Base-by-base conservation (phyloP, 2,329 filamentous ascomycete genomes). In the Monascus ruber region DNA sequence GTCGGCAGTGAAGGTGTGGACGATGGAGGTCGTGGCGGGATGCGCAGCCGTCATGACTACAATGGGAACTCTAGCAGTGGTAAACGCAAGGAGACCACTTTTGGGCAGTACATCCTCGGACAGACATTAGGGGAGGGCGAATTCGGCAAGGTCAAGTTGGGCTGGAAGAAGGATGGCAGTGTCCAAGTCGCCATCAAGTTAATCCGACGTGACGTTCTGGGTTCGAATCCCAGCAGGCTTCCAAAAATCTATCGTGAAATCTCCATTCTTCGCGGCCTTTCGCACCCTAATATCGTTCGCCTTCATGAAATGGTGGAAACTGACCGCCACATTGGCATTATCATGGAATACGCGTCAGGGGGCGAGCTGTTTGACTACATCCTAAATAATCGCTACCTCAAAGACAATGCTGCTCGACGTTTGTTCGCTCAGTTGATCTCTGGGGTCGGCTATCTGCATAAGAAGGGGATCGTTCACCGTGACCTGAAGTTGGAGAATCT, bases 291-390 rank as follows among this genome's bases (percentile, higher is more conserved):
- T 60, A 98, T 98, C 59, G 91, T 98, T 38, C 81, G 85, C 44
- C 71, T 98, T 37, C 89, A 96, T 64, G 93, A 98, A 65, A 96
- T 98, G 85, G 88, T 95, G 26, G 89, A 96, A 64, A 96, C 91
- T 0, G 88, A 96, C 56, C 79, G 86, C 48, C 87, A 96, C 53
- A 98, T 96, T 62, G 91, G 91, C 48, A 96, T 98, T 55, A 94
- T 98, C 51, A 76, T 98, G 52, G 91, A 98, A 65, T 98, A 98
- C 59, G 91, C 91, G 4, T 98, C 91, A 1, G 91, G 91, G 17
- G 91, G 91, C 43, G 91, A 98, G 63, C 76, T 98, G 2, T 98
- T 98, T 63, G 91, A 98, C 64, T 94, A 95, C 64, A 98, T 98
- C 51, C 71, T 98, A 44, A 94, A 94, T 56, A 87, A 98, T 61